phyloP scores from a whole-genome alignment of 345 rosid species.

The Populus tremula region DNA sequence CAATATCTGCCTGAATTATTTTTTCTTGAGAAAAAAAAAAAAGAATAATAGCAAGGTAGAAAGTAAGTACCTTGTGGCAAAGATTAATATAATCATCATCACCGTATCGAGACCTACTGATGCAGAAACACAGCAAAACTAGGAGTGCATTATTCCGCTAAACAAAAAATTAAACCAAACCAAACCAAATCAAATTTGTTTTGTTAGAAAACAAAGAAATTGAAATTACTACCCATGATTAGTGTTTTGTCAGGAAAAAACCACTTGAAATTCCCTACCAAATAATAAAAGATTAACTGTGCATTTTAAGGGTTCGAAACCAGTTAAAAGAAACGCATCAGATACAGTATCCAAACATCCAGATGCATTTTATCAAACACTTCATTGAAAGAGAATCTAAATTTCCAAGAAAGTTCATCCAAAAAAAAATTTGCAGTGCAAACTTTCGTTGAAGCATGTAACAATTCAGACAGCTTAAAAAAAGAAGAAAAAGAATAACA shows the following conservation, averaged over 20 bases:
- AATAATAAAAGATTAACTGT: neutral
- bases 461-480: neutral
- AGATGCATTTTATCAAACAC: neutral
- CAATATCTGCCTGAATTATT: slow-evolving; percentile 39
- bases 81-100: neutral
- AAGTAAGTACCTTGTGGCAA: neutral
- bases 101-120: neutral
- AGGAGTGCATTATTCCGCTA: neutral
- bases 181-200: neutral
- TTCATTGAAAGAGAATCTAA: neutral
- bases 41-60: neutral
- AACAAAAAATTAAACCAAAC: too few relatives aligned
- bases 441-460: neutral
- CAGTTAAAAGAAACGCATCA: neutral
- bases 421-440: neutral
- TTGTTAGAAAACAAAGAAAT: neutral
- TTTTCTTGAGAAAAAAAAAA: neutral
- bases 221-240: neutral
- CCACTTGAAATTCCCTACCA: neutral
- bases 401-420: neutral
- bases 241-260: neutral
- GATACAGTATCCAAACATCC: neutral
- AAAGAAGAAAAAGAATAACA: neutral
- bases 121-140: neutral
- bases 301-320: neutral